These are phyloP conservation scores for Coniochaeta prunicola DNA, from an alignment of 2,329 filamentous ascomycete genomes.

Conservation along the genomic window DNA sequence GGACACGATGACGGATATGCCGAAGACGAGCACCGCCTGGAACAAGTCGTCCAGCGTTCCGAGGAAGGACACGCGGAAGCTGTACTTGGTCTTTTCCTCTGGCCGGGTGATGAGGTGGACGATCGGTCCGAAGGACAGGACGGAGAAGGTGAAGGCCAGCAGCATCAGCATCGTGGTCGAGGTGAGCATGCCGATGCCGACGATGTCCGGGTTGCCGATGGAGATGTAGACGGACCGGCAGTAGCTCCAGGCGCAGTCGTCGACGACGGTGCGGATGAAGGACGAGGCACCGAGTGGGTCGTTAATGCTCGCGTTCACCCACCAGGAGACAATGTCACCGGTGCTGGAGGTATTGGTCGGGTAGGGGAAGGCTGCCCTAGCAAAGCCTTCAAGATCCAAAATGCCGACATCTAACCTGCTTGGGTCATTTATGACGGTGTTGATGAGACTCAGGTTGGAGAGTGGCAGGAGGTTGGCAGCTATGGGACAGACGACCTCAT, in stretches of 20 bases:
- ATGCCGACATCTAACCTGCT: conserved; percentile 6
- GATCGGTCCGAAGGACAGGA: conserved; percentile 8
- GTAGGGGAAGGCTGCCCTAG: conserved; percentile 7
- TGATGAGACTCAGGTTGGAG: conserved; percentile 4
- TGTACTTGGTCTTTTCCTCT: conserved; percentile 6
- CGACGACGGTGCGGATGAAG: conserved; percentile 6
- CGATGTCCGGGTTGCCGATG: conserved; percentile 12
- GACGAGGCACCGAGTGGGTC: not conserved
- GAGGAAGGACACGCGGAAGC: conserved; percentile 8
- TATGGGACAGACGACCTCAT: conserved; percentile 1
- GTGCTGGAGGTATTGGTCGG: conserved; percentile 7
- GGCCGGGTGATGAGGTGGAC: conserved; percentile 3
- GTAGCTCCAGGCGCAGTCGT: conserved; percentile 6
- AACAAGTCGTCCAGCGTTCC: conserved; percentile 10
- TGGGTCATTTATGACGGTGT: conserved; percentile 4
- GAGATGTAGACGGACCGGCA: conserved; percentile 8
- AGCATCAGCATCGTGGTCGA: conserved; percentile 9
- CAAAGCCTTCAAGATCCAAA: conserved; percentile 5
- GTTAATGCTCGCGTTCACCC: conserved; percentile 5
- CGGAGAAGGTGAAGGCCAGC: conserved; percentile 8
- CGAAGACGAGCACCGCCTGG: conserved; percentile 9
- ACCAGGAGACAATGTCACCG: conserved; percentile 9
- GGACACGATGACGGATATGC: conserved; percentile 9
- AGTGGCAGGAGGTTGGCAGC: conserved; percentile 7
- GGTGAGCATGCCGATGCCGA: conserved; percentile 12